Conservation (phyloP, 2,329 filamentous ascomycete species). For the Endothia cerciana region DNA sequence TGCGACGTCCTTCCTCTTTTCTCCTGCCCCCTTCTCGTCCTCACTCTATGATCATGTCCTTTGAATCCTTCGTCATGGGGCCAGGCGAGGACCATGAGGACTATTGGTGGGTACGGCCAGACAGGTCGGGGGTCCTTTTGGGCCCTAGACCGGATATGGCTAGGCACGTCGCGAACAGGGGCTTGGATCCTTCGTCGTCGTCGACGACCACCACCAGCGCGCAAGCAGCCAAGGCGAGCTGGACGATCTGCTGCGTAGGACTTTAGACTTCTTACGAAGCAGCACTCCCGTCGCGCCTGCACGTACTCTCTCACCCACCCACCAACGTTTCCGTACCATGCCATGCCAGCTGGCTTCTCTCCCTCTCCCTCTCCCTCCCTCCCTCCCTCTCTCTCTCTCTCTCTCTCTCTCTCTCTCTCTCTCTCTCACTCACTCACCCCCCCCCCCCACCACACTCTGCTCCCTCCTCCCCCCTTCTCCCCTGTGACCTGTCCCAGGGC, state of each 20-base stretch:
- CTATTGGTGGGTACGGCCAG: not conserved
- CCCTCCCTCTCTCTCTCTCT: too few relatives aligned
- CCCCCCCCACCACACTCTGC: too few relatives aligned
- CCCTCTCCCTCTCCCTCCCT: not conserved
- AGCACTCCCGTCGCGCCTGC: not conserved
- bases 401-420: too few relatives aligned
- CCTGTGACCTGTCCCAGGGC: not conserved
- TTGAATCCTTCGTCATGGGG: constrained; percentile 1
- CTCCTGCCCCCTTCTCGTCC: not conserved
- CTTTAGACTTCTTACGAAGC: constrained; percentile 1
- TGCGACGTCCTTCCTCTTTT: too few relatives aligned
- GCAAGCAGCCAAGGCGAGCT: not conserved
- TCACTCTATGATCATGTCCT: not conserved
- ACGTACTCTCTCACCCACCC: not conserved
- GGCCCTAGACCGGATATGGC: not conserved
- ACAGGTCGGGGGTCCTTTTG: constrained; percentile 9
- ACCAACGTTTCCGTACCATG: not conserved
- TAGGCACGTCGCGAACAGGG: not conserved
- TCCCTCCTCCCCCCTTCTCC: not conserved
- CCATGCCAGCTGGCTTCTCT: constrained; percentile 1
- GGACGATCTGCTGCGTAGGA: constrained; percentile 6
- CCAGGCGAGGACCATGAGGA: not conserved
- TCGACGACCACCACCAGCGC: not conserved
- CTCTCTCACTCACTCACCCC: too few relatives aligned
- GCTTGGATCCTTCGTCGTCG: constrained; percentile 2